Conservation (phyloP, 768 basidiomycete genomes). For the Agrocybe pediades region DNA sequence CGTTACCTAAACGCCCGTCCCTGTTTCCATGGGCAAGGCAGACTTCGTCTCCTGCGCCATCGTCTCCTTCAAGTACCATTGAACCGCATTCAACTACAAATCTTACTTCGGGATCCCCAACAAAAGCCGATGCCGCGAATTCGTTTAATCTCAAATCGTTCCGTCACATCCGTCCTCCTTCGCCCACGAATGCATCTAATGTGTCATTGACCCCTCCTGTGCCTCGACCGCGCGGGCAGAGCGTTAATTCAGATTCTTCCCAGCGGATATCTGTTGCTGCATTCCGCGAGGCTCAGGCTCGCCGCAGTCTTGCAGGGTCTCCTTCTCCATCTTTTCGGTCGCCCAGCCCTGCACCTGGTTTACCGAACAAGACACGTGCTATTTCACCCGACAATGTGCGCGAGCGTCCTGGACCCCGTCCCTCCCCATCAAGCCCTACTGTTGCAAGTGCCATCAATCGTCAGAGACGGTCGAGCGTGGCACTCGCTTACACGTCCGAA, state of each 20-base stretch:
- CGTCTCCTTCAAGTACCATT: constrained; percentile 20
- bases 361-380: constrained; percentile 14
- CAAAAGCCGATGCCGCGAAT: constrained; percentile 17
- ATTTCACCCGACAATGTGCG: constrained; percentile 22
- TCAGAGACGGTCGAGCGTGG: constrained; percentile 24
- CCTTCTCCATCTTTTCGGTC: constrained; percentile 55
- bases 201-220: constrained; percentile 38
- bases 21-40: constrained; percentile 34
- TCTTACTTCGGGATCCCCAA: constrained; percentile 8
- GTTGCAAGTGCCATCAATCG: constrained; percentile 11
- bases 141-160: constrained; percentile 80
- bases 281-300: constrained; percentile 76
- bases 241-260: constrained; percentile 62
- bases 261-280: constrained; percentile 82
- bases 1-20: constrained; percentile 27
- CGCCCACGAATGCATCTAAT: constrained; percentile 34
- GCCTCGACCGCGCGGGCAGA: constrained; percentile 56
- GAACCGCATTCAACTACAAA: constrained; percentile 17
- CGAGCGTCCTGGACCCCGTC: constrained; percentile 24
- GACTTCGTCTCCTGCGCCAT: constrained; percentile 29
- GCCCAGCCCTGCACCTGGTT: constrained; percentile 29
- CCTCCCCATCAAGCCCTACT: constrained; percentile 21
- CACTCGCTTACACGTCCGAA: constrained; percentile 27
- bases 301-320: constrained; percentile 62
- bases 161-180: constrained; percentile 60